phyloP scores from a whole-genome alignment of 2,329 filamentous ascomycete genomes.

The Trichoderma sp. region DNA sequence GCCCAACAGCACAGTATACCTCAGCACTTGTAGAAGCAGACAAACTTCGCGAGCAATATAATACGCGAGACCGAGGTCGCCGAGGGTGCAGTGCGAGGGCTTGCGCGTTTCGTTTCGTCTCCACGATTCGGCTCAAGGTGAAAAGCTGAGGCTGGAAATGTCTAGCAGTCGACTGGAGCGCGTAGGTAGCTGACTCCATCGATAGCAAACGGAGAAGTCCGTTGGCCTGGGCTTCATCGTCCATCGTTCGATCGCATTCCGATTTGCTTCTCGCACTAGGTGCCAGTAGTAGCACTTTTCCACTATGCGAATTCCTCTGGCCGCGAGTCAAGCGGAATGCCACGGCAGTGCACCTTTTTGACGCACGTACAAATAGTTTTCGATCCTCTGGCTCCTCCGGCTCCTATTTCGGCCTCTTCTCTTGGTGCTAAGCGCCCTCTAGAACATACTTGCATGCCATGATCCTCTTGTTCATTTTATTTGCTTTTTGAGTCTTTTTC shows the following conservation, averaged over 20 bases:
- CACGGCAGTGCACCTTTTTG: slow-evolving; percentile 5
- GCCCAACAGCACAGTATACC: not conserved
- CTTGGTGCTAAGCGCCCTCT: not conserved
- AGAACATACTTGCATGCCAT: not conserved
- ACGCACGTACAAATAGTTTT: not conserved
- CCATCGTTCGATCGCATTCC: slow-evolving; percentile 15
- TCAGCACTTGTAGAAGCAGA: not conserved
- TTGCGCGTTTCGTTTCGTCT: slow-evolving; percentile 20
- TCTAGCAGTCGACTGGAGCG: not conserved
- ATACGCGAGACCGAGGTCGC: slow-evolving; percentile 14
- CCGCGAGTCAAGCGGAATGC: slow-evolving; percentile 4
- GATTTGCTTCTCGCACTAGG: not conserved
- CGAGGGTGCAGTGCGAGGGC: slow-evolving; percentile 3
- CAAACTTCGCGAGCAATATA: not conserved
- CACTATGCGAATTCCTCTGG: not conserved
- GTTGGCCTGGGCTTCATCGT: slow-evolving; percentile 1
- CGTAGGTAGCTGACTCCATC: slow-evolving; percentile 7
- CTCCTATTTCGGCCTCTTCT: not conserved
- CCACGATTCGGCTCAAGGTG: slow-evolving; percentile 18
- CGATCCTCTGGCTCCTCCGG: not conserved
- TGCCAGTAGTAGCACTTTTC: not conserved
- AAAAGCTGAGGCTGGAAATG: slow-evolving; percentile 6
- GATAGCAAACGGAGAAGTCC: slow-evolving; percentile 20
- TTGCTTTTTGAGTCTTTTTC: slow-evolving; percentile 4
- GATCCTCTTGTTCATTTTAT: not conserved